These are phyloP conservation scores for Penicillium antarcticum DNA, from an alignment of 495 filamentous ascomycete species.

Conservation along the genomic window DNA sequence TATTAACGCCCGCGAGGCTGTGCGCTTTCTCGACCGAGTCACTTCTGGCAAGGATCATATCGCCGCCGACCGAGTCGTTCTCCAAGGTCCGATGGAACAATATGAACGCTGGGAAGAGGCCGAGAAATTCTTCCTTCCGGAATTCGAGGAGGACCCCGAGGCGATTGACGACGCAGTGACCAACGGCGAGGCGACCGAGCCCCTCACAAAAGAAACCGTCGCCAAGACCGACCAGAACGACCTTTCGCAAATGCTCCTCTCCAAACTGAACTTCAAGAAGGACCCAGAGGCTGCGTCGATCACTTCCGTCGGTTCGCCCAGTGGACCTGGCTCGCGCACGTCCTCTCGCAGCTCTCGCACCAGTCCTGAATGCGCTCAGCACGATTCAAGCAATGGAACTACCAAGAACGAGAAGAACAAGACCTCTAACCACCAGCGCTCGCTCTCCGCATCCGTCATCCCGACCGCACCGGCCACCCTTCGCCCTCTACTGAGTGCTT, in stretches of 20 bases:
- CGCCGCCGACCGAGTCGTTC: slow-evolving; percentile 42
- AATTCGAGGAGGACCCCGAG: slow-evolving; percentile 47
- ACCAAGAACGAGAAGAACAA: slow-evolving; percentile 22
- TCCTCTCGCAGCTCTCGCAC: slow-evolving; percentile 51
- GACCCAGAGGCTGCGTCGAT: slow-evolving; percentile 44
- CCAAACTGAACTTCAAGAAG: slow-evolving; percentile 51
- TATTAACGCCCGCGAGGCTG: slow-evolving; percentile 60
- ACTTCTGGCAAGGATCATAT: slow-evolving; percentile 53
- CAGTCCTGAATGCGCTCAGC: slow-evolving; percentile 44
- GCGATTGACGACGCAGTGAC: slow-evolving; percentile 14
- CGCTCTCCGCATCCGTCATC: slow-evolving; percentile 33
- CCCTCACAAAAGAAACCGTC: slow-evolving; percentile 10
- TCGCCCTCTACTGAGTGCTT: slow-evolving; percentile 58
- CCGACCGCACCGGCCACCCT: slow-evolving; percentile 41
- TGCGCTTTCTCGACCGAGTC: slow-evolving; percentile 63
- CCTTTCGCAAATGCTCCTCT: slow-evolving; percentile 49
- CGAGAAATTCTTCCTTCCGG: slow-evolving; percentile 56
- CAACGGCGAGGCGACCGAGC: slow-evolving; percentile 17
- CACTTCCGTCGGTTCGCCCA: slow-evolving; percentile 48
- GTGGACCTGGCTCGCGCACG: slow-evolving; percentile 40
- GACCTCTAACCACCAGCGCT: slow-evolving; percentile 32
- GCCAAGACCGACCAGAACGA: slow-evolving; percentile 29
- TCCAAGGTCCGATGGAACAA: slow-evolving; percentile 58
- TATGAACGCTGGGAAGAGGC: slow-evolving; percentile 60
- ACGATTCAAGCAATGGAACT: slow-evolving; percentile 23